These are phyloP conservation scores for Cladosporium sp. DNA, from an alignment of 2,329 filamentous ascomycete genomes.

Conservation along the genomic window DNA sequence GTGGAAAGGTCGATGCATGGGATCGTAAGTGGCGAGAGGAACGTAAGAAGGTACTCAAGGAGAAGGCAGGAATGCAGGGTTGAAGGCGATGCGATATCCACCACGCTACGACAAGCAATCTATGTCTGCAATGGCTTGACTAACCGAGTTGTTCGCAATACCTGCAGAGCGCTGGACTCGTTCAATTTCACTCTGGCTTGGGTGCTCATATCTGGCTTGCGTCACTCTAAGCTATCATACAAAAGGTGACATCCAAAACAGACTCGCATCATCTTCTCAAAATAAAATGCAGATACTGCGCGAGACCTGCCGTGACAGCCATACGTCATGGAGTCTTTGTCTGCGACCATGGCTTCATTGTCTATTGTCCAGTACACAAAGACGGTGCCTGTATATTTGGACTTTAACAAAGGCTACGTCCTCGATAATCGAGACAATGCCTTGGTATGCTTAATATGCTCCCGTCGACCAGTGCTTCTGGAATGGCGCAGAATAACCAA, in stretches of 20 bases:
- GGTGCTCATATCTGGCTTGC: not conserved
- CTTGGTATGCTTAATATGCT: not conserved
- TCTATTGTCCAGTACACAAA: not conserved
- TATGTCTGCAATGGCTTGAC: not conserved
- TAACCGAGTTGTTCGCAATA: not conserved
- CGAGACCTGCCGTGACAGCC: not conserved
- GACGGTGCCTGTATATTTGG: not conserved
- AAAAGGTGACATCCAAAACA: not conserved
- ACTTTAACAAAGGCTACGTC: not conserved
- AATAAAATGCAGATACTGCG: no score
- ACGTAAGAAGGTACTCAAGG: slow-evolving; percentile 67
- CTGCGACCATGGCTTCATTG: not conserved
- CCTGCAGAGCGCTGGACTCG: not conserved
- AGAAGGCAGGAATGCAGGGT: slow-evolving; percentile 36
- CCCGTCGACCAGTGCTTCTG: not conserved
- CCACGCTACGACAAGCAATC: not conserved
- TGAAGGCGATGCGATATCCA: not conserved
- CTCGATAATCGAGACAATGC: not conserved
- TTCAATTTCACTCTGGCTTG: not conserved
- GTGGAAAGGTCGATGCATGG: slow-evolving; percentile 80
- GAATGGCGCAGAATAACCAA: not conserved
- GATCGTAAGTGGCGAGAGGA: slow-evolving; percentile 75
- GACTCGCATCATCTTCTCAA: not conserved
- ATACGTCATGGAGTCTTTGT: not conserved
- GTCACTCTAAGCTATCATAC: not conserved